Percentiles rank a stretch among this genome's conserved stretches.
These are phyloP conservation scores for Huntiella moniliformis DNA, from an alignment of 2,329 filamentous ascomycete genomes.

Conservation along the genomic window DNA sequence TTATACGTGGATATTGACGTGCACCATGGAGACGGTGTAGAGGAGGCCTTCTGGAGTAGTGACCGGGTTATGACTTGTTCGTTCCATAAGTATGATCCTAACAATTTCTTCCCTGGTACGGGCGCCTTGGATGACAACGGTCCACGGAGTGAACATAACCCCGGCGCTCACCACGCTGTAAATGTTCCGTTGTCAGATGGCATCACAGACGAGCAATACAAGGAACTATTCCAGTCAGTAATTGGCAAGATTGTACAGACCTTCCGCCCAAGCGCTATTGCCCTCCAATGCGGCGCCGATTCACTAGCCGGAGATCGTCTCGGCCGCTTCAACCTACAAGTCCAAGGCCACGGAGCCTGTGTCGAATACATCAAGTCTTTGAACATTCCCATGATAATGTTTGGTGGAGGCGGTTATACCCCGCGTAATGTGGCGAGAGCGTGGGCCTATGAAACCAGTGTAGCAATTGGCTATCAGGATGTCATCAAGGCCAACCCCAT, in stretches of 20 bases:
- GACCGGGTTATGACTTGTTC: constrained; percentile 84
- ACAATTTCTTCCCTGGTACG: constrained; percentile 74
- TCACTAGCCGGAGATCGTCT: constrained; percentile 83
- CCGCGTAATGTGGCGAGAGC: constrained; percentile 89
- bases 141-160: constrained; percentile 63
- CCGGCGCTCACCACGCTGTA: constrained; percentile 72
- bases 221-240: constrained; percentile 63
- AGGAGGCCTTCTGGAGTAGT: constrained; percentile 78
- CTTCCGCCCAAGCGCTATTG: constrained; percentile 80
- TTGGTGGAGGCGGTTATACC: constrained; percentile 91
- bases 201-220: constrained; percentile 80
- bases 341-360: constrained; percentile 82
- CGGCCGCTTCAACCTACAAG: constrained; percentile 91
- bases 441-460: constrained; percentile 91
- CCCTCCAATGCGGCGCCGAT: constrained; percentile 89
- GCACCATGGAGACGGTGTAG: constrained; percentile 78
- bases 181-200: constrained; percentile 84
- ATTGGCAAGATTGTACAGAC: constrained; percentile 60
- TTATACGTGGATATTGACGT: constrained; percentile 92
- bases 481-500: constrained; percentile 40
- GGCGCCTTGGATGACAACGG: constrained; percentile 76
- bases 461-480: constrained; percentile 59
- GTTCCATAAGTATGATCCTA: constrained; percentile 87
- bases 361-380: constrained; percentile 75
- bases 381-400: constrained; percentile 64